A percentile compares a stretch with the other conserved stretches of the same genome.
phyloP scores from a whole-genome alignment of 305 asterid species.

The Fraxinus ornus region DNA sequence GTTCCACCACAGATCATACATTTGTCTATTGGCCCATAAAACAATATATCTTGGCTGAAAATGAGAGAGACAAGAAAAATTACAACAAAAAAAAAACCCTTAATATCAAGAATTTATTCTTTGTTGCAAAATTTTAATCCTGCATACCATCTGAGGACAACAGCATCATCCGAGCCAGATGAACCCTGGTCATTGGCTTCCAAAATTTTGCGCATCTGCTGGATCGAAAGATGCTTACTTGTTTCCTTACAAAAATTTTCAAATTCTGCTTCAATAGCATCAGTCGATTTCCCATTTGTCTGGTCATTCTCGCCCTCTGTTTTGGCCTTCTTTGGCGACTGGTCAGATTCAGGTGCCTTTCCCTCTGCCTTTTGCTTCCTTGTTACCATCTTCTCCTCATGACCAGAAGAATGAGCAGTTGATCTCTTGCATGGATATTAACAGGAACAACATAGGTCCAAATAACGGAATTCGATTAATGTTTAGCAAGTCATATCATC shows the following conservation, averaged over 20 bases:
- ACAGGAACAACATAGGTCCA: slow-evolving; percentile 7
- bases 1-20: slow-evolving; percentile 62
- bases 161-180: slow-evolving; percentile 58
- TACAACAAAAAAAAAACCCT: background rate
- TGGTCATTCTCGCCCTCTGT: slow-evolving; percentile 24
- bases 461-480: background rate
- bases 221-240: slow-evolving; percentile 58
- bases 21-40: slow-evolving; percentile 54
- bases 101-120: background rate
- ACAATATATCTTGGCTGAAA: slow-evolving; percentile 76
- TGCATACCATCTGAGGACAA: slow-evolving; percentile 76
- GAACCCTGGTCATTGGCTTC: slow-evolving; percentile 62
- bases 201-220: slow-evolving; percentile 76
- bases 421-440: slow-evolving; percentile 23
- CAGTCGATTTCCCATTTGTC: slow-evolving; percentile 32
- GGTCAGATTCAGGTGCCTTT: slow-evolving; percentile 31
- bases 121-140: background rate
- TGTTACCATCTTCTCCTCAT: slow-evolving; percentile 59
- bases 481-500: background rate
- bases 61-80: background rate
- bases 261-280: slow-evolving; percentile 49
- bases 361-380: slow-evolving; percentile 78
- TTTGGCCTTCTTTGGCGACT: slow-evolving; percentile 54
- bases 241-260: slow-evolving; percentile 58
- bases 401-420: slow-evolving; percentile 40